Conservation (phyloP, 1,139 yeast genomes). For the Hyphopichia wangnamkhiaoensis region DNA sequence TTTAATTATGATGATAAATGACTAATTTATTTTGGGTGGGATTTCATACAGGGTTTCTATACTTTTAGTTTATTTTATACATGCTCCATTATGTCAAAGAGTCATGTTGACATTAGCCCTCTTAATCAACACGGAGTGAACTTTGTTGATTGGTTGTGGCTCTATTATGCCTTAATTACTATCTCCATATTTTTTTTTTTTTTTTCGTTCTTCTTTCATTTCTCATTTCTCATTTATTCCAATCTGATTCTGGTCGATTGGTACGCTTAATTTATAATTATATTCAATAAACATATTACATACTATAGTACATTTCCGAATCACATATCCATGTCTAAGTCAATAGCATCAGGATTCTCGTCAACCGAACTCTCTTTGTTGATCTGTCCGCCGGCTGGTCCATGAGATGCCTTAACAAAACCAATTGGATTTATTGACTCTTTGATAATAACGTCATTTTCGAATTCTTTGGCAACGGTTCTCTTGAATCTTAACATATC, state of each 20-base stretch:
- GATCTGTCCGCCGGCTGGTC: slow-evolving; percentile 5
- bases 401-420: slow-evolving; percentile 49
- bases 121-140: too few species aligned
- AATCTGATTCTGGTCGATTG: background rate
- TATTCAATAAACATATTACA: background rate
- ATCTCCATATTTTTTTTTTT: background rate
- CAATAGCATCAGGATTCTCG: slow-evolving; percentile 70
- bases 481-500: slow-evolving; percentile 72
- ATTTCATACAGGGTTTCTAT: background rate
- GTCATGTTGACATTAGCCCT: too few species aligned
- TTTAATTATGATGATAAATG: background rate
- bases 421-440: slow-evolving; percentile 47
- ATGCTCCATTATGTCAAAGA: too few species aligned
- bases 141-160: too few species aligned
- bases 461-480: slow-evolving; percentile 28
- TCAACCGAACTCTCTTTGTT: slow-evolving; percentile 9
- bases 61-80: too few species aligned
- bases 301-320: background rate
- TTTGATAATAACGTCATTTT: slow-evolving; percentile 25
- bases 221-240: background rate
- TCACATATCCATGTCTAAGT: slow-evolving; percentile 52
- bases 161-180: too few species aligned
- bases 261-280: slow-evolving; percentile 4
- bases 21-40: background rate
- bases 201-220: background rate